Base-by-base conservation (phyloP, 768 basidiomycete genomes). In the Tephrocybe sp. region DNA sequence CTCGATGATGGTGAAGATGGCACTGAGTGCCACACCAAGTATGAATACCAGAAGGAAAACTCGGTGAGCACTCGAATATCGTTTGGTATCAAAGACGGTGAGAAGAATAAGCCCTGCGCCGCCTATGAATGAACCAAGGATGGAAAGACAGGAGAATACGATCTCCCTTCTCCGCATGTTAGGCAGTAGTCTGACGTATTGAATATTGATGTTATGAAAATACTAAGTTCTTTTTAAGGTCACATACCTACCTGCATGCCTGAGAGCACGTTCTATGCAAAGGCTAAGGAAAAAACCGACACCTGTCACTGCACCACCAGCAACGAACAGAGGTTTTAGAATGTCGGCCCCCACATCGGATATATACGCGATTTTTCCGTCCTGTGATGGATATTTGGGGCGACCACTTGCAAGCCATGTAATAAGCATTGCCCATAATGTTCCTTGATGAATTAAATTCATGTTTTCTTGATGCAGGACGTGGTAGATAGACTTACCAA, bases 261-360 rank as follows among this genome's bases (percentile, higher is more conserved):
- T 69, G 27, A 89, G 71, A 58, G 78, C 76, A 39, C 87, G 74
- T 64, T 90, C 86, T 25, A 83, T 59, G 4, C 73, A 55, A 22
- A 90, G 74, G 7, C 80, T 78, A 40, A 83, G 66, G 57, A 86
- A 68, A 64, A 91, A 87, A 0, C 75, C 70, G 2, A 78, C 65
- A 6, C 77, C 82, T 2, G 89, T 88, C 50, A 89, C 76, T 31
- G 72, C 69, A 56, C 82, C 84, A 6, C 83, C 83, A 13, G 75
- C 70, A 42, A 91, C 70, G 59, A 92, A 92, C 30, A 91, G 74
- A 3, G 89, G 89, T 61, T 91, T 90, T 36, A 91, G 69, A 44
- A 76, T 71, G 55, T 76, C 77, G 16, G 89, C 88, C n/a, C 84
- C 88, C 28, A 90, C 67, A 58, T 91, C 87, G 34, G 86, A 88